These are phyloP conservation scores for Talaromyces sp. DNA, from an alignment of 2,329 filamentous ascomycete species.

Conservation along the genomic window DNA sequence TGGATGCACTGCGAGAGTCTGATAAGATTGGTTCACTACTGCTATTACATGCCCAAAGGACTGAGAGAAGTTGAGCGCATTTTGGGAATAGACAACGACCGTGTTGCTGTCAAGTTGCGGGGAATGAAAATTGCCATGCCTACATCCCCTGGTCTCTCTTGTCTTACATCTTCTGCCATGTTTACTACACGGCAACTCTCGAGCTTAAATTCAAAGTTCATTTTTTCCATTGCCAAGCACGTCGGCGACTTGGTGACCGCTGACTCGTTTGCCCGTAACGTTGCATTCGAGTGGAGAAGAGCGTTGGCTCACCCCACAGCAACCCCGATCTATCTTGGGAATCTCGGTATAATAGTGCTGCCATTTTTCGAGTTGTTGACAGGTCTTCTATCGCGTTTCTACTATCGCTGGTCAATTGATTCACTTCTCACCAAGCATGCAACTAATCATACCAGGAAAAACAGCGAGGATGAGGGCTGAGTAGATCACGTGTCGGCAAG, in stretches of 20 bases:
- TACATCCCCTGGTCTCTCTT: no score
- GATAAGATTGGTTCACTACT: background rate
- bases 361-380: background rate
- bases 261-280: background rate
- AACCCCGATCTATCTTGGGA: background rate
- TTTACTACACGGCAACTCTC: no score
- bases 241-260: background rate
- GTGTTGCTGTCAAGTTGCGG: background rate
- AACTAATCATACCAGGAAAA: background rate
- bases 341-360: background rate
- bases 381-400: background rate
- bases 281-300: background rate
- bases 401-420: background rate
- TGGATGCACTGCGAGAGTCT: background rate
- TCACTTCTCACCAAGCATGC: background rate
- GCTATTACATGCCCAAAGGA: background rate
- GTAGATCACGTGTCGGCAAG: background rate
- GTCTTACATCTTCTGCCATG: background rate
- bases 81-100: background rate
- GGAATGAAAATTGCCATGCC: background rate
- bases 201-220: background rate
- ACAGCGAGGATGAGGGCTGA: background rate
- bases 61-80: background rate
- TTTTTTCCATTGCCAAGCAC: background rate
- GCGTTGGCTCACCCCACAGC: background rate